Evolutionary conservation across 805 yeast genomes (phyloP), one percentile per base, ranked within the genome.

Genomic region (Kazachstania bromeliacearum): DNA sequence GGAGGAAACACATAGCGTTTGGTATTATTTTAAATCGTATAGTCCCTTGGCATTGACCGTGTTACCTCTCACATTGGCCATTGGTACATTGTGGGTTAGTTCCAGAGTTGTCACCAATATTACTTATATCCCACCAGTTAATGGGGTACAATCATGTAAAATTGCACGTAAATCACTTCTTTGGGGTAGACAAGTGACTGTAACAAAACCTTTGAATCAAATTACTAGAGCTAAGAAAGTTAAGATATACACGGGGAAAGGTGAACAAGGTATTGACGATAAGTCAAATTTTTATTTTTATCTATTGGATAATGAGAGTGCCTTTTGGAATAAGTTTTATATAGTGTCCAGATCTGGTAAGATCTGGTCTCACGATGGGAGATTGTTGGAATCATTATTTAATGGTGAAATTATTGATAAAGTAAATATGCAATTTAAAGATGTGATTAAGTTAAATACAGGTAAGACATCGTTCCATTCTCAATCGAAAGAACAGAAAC

Each of bases 231-330:
- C 37, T 20, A 38, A 36, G 5, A 43, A 35, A 29, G 44, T 45
- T 7, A 41, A 43, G 16, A 50, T 53, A 7, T 57, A 42, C 26
- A 57, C 62, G 1, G 60, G 62, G 2, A 41, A 35, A 3, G 61
- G 62, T 6, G 16, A 36, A 2, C 57, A 53, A 31, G 59, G 59
- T 10, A 42, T 54, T 17, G 60, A 54, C n/a, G 59, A 56, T 39
- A 47, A 43, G 21, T 43, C 47, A 3, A 47, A 60, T 0, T 51
- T 48, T 31, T 43, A 45, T 1, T 55, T 56, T 36, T 47, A 46
- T 23, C 40, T 56, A 9, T 38, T 40, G 9, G 54, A 54, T 36
- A 39, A 39, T 13, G 37, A 37, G 5, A 42, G 36, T 31, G 37
- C 43, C 12, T 39, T 44, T 29, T 43, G 48, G 39, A 36, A 47